phyloP scores from a whole-genome alignment of 2,329 filamentous ascomycete species.

The Penicillium sp. region DNA sequence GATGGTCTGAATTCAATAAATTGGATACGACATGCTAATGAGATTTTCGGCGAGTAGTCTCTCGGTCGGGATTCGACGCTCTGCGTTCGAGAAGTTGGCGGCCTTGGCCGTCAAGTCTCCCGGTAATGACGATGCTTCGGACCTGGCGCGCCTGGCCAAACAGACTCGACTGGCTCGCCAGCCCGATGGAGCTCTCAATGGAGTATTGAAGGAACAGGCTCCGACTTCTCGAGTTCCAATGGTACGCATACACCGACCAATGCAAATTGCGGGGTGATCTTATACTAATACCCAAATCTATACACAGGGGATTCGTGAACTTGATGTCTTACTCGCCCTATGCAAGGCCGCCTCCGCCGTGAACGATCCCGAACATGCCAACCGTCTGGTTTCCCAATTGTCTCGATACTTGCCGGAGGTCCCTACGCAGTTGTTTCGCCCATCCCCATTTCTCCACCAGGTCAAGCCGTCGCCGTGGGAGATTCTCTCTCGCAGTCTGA shows the following conservation, averaged over 20 bases:
- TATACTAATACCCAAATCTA: constrained; percentile 25
- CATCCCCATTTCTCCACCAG: constrained; percentile 79
- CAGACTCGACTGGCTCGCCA: constrained; percentile 32
- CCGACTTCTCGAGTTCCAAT: constrained; percentile 46
- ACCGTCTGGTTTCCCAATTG: constrained; percentile 77
- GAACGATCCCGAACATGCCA: constrained; percentile 70
- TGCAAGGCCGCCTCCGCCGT: constrained; percentile 86
- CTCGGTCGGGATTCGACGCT: constrained; percentile 42
- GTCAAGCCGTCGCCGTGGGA: constrained; percentile 90
- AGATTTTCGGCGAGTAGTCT: constrained; percentile 27
- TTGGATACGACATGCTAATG: constrained; percentile 5
- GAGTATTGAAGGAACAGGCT: constrained; percentile 41
- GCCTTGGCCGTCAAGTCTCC: constrained; percentile 44
- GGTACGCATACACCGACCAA: constrained; percentile 30
- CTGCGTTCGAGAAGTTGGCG: constrained; percentile 51
- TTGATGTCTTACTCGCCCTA: constrained; percentile 86
- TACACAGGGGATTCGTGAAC: constrained; percentile 76
- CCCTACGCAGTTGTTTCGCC: constrained; percentile 74
- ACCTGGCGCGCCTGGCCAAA: constrained; percentile 42
- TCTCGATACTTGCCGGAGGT: constrained; percentile 84
- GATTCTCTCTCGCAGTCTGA: constrained; percentile 75
- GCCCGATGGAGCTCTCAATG: constrained; percentile 41
- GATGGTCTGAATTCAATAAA: constrained; percentile 7
- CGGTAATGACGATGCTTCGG: constrained; percentile 34
- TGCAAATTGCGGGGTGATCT: not conserved